These are phyloP conservation scores for Posidonia oceanica DNA, from an alignment of 116 monocot genomes.

Conservation along the genomic window DNA sequence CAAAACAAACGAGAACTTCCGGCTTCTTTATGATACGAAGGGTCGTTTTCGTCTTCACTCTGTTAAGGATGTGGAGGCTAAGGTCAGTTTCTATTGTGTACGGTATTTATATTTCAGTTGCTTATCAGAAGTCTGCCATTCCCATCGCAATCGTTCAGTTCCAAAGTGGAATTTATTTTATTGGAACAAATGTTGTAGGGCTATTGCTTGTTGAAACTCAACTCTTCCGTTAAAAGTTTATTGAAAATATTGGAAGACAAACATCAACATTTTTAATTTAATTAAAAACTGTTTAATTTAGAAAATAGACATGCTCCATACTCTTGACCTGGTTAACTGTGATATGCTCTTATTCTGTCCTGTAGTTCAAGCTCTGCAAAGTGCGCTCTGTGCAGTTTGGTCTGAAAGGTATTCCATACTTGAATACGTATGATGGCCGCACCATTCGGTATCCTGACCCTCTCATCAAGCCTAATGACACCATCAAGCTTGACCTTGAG, in stretches of 20 bases:
- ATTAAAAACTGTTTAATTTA: too few relatives aligned
- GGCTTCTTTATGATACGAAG: slow-evolving; percentile 66
- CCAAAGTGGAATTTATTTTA: neutral
- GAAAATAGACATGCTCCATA: too few relatives aligned
- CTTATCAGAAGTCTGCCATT: too few relatives aligned
- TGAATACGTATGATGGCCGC: slow-evolving; percentile 66
- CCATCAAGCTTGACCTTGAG: slow-evolving; percentile 57
- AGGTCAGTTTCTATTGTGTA: slow-evolving; percentile 14
- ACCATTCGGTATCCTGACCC: slow-evolving; percentile 77
- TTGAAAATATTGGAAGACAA: too few relatives aligned
- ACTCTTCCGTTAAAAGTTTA: too few relatives aligned
- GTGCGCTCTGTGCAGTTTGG: slow-evolving; percentile 63
- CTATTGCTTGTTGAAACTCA: too few relatives aligned
- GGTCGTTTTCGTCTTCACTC: slow-evolving; percentile 62
- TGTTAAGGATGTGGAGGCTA: slow-evolving; percentile 53
- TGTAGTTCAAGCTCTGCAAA: slow-evolving; percentile 77
- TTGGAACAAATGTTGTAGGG: too few relatives aligned
- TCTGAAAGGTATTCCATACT: slow-evolving; percentile 61
- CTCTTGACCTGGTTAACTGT: neutral
- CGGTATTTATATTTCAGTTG: too few relatives aligned
- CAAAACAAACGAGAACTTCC: slow-evolving; percentile 66
- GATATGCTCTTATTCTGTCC: neutral
- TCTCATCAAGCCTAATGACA: slow-evolving; percentile 60
- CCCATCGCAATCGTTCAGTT: too few relatives aligned
- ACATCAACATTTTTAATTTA: too few relatives aligned